These are phyloP conservation scores for Aspergillus sp. DNA, from an alignment of 2,329 filamentous ascomycete genomes.

Conservation along the genomic window DNA sequence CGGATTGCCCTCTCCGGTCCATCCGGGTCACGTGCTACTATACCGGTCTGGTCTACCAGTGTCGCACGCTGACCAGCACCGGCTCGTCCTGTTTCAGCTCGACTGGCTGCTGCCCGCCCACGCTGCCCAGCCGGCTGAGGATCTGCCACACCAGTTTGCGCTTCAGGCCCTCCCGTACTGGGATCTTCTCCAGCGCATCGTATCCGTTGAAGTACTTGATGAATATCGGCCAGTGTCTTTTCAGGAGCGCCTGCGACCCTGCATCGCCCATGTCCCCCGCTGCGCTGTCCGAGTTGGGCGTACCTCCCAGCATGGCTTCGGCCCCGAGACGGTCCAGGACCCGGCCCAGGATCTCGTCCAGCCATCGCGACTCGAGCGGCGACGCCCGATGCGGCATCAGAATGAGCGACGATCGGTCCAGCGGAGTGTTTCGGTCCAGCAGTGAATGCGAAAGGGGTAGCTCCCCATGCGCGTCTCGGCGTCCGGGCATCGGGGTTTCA, in stretches of 20 bases:
- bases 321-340: slow-evolving; percentile 21
- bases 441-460: slow-evolving; percentile 24
- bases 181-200: slow-evolving; percentile 75
- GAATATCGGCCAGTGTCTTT: slow-evolving; percentile 62
- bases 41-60: slow-evolving; percentile 47
- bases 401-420: slow-evolving; percentile 55
- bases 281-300: slow-evolving; percentile 6
- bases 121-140: slow-evolving; percentile 56
- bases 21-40: neutral
- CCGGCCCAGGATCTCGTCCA: slow-evolving; percentile 38
- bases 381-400: slow-evolving; percentile 70
- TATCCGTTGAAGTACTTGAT: slow-evolving; percentile 82
- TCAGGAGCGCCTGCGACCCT: slow-evolving; percentile 31
- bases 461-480: slow-evolving; percentile 15
- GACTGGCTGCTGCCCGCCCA: slow-evolving; percentile 38
- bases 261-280: slow-evolving; percentile 15
- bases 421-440: slow-evolving; percentile 22
- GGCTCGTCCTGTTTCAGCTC: slow-evolving; percentile 27
- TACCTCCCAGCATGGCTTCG: slow-evolving; percentile 9
- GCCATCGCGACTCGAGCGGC: slow-evolving; percentile 65
- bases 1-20: neutral
- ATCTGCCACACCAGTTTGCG: slow-evolving; percentile 54
- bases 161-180: slow-evolving; percentile 76
- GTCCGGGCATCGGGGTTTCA: slow-evolving; percentile 27
- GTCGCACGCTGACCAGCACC: slow-evolving; percentile 53